Conservation (phyloP, 2,329 filamentous ascomycete species). For the Aureobasidium melanogenum region DNA sequence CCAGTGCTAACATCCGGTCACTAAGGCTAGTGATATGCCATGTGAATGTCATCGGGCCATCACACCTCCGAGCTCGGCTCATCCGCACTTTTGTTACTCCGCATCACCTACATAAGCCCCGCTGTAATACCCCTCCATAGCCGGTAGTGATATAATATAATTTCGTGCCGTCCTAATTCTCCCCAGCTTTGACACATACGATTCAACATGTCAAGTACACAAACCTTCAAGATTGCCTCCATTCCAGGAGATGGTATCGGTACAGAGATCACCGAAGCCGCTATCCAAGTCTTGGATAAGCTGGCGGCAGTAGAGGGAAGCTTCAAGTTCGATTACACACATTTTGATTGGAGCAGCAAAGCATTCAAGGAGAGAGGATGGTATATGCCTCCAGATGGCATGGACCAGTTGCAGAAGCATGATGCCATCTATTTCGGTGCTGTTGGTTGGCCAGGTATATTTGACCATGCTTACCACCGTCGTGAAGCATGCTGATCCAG, state of each 20-base stretch:
- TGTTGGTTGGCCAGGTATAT: conserved; percentile 46
- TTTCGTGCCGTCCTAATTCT: background rate
- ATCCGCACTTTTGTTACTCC: conserved; percentile 3
- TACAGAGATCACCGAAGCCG: conserved; percentile 51
- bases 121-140: conserved; percentile 1
- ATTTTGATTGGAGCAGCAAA: conserved; percentile 42
- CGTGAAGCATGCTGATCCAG: background rate
- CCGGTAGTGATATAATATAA: background rate
- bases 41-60: background rate
- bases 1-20: background rate
- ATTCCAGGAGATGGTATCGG: conserved; percentile 59
- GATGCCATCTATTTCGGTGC: conserved; percentile 52
- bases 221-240: conserved; percentile 45
- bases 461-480: background rate
- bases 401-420: conserved; percentile 41
- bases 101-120: background rate
- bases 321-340: conserved; percentile 43
- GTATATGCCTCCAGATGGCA: conserved; percentile 45
- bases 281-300: conserved; percentile 39
- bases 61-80: background rate
- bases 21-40: background rate
- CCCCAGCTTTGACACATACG: background rate
- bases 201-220: background rate
- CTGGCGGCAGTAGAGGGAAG: conserved; percentile 35
- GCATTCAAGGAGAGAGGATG: conserved; percentile 42